A percentile compares a stretch with the other conserved stretches of the same genome.
Evolutionary conservation across 2,329 filamentous ascomycete species (phyloP).

Genomic region (Biscogniauxia marginata): DNA sequence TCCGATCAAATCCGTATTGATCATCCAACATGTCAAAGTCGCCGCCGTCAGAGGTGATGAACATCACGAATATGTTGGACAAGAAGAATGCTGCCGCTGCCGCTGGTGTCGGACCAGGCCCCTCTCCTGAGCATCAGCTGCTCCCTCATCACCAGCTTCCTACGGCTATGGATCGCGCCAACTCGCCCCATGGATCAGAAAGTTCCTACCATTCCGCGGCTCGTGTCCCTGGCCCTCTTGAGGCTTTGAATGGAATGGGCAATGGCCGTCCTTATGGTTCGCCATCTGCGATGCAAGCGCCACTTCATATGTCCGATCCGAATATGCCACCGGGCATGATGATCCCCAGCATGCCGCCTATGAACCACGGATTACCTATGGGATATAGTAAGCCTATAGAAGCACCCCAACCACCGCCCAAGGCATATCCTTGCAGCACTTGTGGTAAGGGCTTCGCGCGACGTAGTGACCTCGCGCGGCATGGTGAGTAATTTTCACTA

Average conservation of each 20-base stretch:
- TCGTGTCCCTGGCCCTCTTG: slow-evolving; percentile 28
- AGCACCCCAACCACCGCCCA: slow-evolving; percentile 40
- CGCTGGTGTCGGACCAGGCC: slow-evolving; percentile 24
- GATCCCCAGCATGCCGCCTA: slow-evolving; percentile 40
- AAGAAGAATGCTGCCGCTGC: slow-evolving; percentile 29
- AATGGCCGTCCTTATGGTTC: slow-evolving; percentile 49
- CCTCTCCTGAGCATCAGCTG: slow-evolving; percentile 25
- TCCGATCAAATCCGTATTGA: background rate
- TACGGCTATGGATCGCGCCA: slow-evolving; percentile 50
- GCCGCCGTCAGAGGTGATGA: slow-evolving; percentile 34
- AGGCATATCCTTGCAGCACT: slow-evolving; percentile 85
- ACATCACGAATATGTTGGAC: slow-evolving; percentile 34
- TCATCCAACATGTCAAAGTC: slow-evolving; percentile 30
- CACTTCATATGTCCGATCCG: slow-evolving; percentile 44
- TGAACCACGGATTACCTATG: slow-evolving; percentile 36
- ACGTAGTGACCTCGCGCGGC: slow-evolving; percentile 88
- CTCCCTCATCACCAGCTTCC: slow-evolving; percentile 29
- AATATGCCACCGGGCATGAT: slow-evolving; percentile 37
- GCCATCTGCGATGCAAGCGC: slow-evolving; percentile 50
- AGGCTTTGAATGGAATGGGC: slow-evolving; percentile 41
- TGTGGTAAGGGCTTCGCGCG: slow-evolving; percentile 91
- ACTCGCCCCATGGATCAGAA: slow-evolving; percentile 59
- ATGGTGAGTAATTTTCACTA: slow-evolving; percentile 64
- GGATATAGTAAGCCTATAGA: slow-evolving; percentile 39
- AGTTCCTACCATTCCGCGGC: slow-evolving; percentile 55